Conservation (phyloP, 1,284 basidiomycete species). For the Malassezia caprae region DNA sequence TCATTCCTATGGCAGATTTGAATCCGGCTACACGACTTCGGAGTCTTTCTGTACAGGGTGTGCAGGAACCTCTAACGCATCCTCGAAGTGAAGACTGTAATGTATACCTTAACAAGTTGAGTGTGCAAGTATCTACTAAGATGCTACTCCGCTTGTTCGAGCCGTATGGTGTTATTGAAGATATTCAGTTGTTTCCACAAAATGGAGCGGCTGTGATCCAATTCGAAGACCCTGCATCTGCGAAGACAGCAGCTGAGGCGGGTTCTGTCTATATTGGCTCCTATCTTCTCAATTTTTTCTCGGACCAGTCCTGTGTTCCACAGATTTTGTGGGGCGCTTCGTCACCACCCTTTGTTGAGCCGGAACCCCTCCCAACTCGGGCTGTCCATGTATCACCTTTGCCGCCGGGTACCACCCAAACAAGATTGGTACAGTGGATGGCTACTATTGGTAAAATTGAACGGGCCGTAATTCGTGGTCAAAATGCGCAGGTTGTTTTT, state of each 20-base stretch:
- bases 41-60: constrained; percentile 1
- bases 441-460: neutral
- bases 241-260: neutral
- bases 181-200: constrained; percentile 12
- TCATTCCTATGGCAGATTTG: neutral
- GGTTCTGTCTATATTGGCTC: constrained; percentile 7
- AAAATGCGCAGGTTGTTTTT: neutral
- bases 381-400: neutral
- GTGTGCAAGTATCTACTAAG: constrained; percentile 8
- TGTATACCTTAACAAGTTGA: constrained; percentile 6
- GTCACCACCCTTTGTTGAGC: neutral
- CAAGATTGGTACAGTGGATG: neutral
- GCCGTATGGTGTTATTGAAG: constrained; percentile 14
- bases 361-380: neutral
- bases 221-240: constrained; percentile 3
- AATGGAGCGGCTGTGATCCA: constrained; percentile 9
- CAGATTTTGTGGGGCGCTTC: neutral
- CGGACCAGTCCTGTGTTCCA: constrained; percentile 3
- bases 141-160: constrained; percentile 13
- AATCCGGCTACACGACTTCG: constrained; percentile 1
- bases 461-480: neutral
- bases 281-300: constrained; percentile 7
- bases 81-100: constrained; percentile 1
- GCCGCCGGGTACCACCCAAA: neutral
- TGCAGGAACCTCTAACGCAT: neutral